Evolutionary conservation across 2,329 filamentous ascomycete species (phyloP).

Genomic region (Pseudogymnoascus sp.): DNA sequence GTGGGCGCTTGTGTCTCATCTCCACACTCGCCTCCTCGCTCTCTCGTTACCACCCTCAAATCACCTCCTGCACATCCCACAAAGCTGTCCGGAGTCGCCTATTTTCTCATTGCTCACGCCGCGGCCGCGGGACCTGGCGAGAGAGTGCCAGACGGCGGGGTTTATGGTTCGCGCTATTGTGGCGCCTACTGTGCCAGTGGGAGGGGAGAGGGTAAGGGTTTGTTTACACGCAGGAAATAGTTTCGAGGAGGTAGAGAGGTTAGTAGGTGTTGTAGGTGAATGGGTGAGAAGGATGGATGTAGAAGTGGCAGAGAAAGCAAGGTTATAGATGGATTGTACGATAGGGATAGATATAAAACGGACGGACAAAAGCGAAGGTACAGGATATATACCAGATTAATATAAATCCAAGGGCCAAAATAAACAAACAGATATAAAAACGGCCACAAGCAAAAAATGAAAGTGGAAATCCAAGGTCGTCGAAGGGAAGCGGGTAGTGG

Average conservation of each 20-base stretch:
- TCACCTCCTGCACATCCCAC: constrained; percentile 21
- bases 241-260: constrained; percentile 43
- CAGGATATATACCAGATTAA: background rate
- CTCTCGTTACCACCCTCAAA: background rate
- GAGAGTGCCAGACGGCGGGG: constrained; percentile 49
- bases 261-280: constrained; percentile 29
- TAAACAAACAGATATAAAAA: background rate
- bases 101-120: constrained; percentile 57
- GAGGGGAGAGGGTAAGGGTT: constrained; percentile 56
- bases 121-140: constrained; percentile 50
- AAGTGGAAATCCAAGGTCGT: background rate
- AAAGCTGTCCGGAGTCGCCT: constrained; percentile 44
- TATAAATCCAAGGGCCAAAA: background rate
- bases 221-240: constrained; percentile 64
- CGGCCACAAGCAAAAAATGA: background rate
- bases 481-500: background rate
- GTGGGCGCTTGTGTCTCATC: background rate
- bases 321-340: background rate
- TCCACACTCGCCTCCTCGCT: background rate
- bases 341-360: background rate
- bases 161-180: constrained; percentile 60
- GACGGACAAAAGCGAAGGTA: background rate
- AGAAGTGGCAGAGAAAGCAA: background rate
- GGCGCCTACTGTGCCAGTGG: constrained; percentile 57
- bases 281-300: constrained; percentile 18